Conservation (phyloP, 305 asterid genomes). For the Fraxinus angustifolia region DNA sequence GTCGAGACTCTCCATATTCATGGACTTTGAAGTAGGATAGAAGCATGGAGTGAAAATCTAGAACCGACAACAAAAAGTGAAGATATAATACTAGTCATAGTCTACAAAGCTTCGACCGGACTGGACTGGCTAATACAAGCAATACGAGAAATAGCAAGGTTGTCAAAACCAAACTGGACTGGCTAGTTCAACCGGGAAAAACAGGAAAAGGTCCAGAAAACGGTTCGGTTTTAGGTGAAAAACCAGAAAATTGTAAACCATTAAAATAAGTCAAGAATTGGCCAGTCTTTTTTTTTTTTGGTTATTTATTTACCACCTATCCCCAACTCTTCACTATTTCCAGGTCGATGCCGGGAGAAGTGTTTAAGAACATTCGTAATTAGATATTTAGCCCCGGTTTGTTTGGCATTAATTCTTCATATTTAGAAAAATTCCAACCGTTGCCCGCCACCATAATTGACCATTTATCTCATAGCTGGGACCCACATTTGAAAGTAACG, state of each 20-base stretch:
- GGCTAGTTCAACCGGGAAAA: neutral
- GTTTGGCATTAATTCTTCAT: no score
- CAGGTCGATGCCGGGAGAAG: neutral
- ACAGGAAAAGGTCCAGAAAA: neutral
- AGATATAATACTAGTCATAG: neutral
- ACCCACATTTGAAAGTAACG: no score
- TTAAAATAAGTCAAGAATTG: neutral
- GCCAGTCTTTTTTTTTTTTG: neutral
- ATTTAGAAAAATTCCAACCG: no score
- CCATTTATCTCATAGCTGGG: no score
- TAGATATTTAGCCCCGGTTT: neutral
- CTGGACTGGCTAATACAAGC: neutral
- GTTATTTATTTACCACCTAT: neutral
- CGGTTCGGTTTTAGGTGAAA: neutral
- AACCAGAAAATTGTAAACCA: neutral
- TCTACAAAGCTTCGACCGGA: neutral
- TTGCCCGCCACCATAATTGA: no score
- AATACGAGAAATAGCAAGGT: neutral
- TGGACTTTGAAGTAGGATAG: slow-evolving; percentile 7
- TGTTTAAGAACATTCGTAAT: neutral
- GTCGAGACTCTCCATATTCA: slow-evolving; percentile 3
- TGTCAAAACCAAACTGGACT: neutral
- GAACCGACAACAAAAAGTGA: neutral
- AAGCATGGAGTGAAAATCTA: neutral
- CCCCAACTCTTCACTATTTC: neutral